These are phyloP conservation scores for Crataegus laevigata DNA, from an alignment of 306 rosid species.

Conservation along the genomic window DNA sequence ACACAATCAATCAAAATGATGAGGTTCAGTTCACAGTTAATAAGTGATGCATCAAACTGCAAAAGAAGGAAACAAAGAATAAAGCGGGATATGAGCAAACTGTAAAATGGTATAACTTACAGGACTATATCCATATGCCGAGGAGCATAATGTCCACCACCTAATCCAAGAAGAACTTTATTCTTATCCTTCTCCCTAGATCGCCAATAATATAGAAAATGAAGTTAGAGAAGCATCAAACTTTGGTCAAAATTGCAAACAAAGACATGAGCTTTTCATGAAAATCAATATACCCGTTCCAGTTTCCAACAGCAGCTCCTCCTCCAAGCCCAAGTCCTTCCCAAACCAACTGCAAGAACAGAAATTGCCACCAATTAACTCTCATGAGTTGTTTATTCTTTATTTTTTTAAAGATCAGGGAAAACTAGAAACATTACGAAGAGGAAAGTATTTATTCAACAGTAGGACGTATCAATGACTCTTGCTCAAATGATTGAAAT, in stretches of 20 bases:
- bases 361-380: not conserved
- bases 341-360: slow-evolving; percentile 67
- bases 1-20: slow-evolving; percentile 13
- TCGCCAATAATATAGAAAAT: slow-evolving; percentile 11
- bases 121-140: slow-evolving; percentile 80
- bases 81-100: not conserved
- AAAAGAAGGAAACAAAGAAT: not conserved
- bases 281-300: slow-evolving; percentile 51
- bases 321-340: slow-evolving; percentile 97
- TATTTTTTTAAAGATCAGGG: not conserved
- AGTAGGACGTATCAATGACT: not conserved
- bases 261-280: not conserved
- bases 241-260: not conserved
- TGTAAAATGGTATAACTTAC: slow-evolving; percentile 37
- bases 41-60: not conserved
- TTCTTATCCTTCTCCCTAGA: slow-evolving; percentile 62
- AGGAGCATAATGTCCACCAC: slow-evolving; percentile 96
- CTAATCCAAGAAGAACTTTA: slow-evolving; percentile 82
- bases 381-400: not conserved
- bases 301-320: slow-evolving; percentile 70
- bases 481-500: slow-evolving; percentile 7
- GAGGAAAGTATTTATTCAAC: not conserved
- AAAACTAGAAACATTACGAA: not conserved
- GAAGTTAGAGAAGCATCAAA: slow-evolving; percentile 2
- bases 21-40: not conserved